Evolutionary conservation across 257 asterid genomes (phyloP), one percentile per base, ranked within the genome.

Genomic region (Misopates orontium): DNA sequence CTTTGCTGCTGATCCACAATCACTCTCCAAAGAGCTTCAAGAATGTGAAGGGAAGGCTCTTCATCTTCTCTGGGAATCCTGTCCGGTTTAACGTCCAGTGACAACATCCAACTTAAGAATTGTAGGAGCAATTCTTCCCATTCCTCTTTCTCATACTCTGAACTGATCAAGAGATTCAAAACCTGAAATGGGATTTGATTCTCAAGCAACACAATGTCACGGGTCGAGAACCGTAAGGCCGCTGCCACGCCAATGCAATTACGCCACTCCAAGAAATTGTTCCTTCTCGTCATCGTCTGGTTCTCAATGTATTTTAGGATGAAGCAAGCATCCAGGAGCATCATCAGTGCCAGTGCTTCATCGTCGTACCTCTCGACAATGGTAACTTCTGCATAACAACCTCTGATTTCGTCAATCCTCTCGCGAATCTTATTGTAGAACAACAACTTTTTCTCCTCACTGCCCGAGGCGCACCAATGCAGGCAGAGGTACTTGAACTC

Each of bases 401-500:
- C 32, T 52, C 31, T 52, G 10, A 52, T 52, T 19, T 52, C 58
- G 15, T 20, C 31, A 52, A 52, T 21, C 15, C 0, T 19, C 14
- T 52, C 58, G 16, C 19, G 16, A 19, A 52, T 23, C 11, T 22
- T 19, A 4, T 52, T 52, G 31, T 19, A 52, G 11, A 52, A 52
- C 14, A 52, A 20, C 10, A 3, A 10, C 58, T 19, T 20, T 11
- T 10, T 22, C 5, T 10, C 32, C 1, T 22, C 24, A 19, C 28
- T 52, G 15, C 58, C 58, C 0, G 31, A 22, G 20, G 31, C 32
- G 10, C 11, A 52, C 28, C 15, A 6, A 22, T 52, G 1, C 15
- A 52, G 31, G 31, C 31, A 52, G 4, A 4, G 10, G 28, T 21
- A 52, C 63, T 72, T 72, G 55, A 64, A 64, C 10, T 59, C 48